phyloP scores from a whole-genome alignment of 2,329 filamentous ascomycete genomes.

The Fusarium metavorans region DNA sequence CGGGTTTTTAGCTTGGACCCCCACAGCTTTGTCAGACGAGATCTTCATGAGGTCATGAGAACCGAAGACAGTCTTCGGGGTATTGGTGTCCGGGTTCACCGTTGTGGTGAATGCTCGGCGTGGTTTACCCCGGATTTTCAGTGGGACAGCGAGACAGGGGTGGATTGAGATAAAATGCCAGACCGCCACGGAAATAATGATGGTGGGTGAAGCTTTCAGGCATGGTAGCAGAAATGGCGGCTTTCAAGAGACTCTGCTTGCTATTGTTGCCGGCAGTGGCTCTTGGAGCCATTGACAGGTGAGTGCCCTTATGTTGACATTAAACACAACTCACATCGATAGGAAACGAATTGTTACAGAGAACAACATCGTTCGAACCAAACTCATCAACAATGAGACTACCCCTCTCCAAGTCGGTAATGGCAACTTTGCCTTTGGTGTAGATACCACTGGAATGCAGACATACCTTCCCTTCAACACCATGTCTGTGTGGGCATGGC shows the following conservation, averaged over 20 bases:
- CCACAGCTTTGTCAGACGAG: neutral
- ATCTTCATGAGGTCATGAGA: neutral
- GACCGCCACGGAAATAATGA: neutral
- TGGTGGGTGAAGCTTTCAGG: neutral
- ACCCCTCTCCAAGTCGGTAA: constrained; percentile 66
- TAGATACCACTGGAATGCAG: constrained; percentile 58
- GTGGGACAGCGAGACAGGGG: neutral
- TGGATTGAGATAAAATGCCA: neutral
- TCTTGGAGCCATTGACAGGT: constrained; percentile 15
- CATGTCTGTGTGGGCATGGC: constrained; percentile 63
- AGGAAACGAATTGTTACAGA: constrained; percentile 38
- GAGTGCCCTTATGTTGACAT: neutral
- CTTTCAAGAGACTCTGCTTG: neutral
- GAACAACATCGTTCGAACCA: constrained; percentile 41
- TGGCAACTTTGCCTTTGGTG: constrained; percentile 62
- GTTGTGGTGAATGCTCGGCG: neutral
- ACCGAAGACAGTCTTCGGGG: neutral
- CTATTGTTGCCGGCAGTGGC: constrained; percentile 4
- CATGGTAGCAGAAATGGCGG: neutral
- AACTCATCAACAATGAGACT: constrained; percentile 45
- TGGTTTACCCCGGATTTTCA: constrained; percentile 9
- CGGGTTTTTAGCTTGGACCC: neutral
- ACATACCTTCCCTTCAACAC: constrained; percentile 61
- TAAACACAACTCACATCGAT: neutral
- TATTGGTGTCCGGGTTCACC: neutral